Conservation (phyloP, 345 rosid species). For the Brassica napus region DNA sequence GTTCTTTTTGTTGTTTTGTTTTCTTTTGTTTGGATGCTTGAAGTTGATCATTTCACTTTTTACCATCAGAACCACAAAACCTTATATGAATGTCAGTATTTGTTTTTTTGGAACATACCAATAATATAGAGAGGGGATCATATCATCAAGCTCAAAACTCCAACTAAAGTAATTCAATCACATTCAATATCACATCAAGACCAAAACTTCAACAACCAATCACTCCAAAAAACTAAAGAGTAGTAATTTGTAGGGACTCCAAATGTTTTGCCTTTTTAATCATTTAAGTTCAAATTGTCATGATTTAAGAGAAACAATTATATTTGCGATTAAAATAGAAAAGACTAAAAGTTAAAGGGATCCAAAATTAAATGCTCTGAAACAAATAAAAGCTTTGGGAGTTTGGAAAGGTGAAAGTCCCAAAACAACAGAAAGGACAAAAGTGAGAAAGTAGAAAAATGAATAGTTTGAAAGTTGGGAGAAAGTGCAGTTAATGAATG, state of each 20-base stretch:
- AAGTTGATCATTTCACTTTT: slow-evolving; percentile 1
- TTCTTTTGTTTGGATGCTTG: slow-evolving; percentile 11
- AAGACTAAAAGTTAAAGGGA: background rate
- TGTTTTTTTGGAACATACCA: background rate
- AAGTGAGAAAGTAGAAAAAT: too few species aligned
- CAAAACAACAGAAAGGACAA: too few species aligned
- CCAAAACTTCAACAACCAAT: slow-evolving; percentile 17
- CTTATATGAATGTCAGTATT: slow-evolving; percentile 7
- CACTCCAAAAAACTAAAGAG: slow-evolving; percentile 24
- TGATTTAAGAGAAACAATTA: slow-evolving; percentile 5
- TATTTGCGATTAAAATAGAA: background rate
- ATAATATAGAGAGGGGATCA: background rate
- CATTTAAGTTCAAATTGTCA: slow-evolving; percentile 9
- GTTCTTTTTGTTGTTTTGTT: slow-evolving; percentile 1
- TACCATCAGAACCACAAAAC: slow-evolving; percentile 7
- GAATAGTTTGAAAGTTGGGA: too few species aligned
- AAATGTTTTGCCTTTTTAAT: background rate
- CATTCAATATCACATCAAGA: slow-evolving; percentile 28
- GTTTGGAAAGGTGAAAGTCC: too few species aligned
- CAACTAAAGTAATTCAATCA: slow-evolving; percentile 25
- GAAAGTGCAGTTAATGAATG: too few species aligned
- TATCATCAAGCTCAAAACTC: slow-evolving; percentile 19
- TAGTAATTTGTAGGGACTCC: slow-evolving; percentile 20
- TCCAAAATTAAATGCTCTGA: background rate
- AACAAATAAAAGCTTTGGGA: slow-evolving; percentile 2